A percentile compares a stretch with the other conserved stretches of the same genome.
These are phyloP conservation scores for Aspergillus quadrilineatus DNA, from an alignment of 2,329 filamentous ascomycete genomes.

Conservation along the genomic window DNA sequence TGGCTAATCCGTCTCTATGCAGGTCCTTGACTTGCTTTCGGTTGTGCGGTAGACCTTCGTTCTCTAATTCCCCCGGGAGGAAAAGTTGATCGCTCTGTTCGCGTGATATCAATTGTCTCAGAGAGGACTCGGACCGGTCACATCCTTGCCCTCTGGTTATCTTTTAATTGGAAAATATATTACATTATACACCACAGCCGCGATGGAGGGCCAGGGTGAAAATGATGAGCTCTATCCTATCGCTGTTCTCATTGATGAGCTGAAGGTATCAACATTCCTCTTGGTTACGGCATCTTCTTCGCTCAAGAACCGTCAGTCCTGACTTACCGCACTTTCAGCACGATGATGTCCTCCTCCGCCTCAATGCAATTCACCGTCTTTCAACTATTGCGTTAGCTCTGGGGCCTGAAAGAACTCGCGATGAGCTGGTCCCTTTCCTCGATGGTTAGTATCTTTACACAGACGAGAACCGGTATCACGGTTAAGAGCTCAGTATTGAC, in stretches of 20 bases:
- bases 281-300: conserved; percentile 9
- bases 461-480: conserved; percentile 8
- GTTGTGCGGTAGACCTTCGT: conserved; percentile 21
- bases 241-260: conserved; percentile 95
- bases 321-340: conserved; percentile 60
- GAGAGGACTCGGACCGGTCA: conserved; percentile 33
- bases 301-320: conserved; percentile 20
- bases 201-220: conserved; percentile 87
- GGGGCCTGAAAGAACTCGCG: conserved; percentile 91
- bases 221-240: conserved; percentile 99
- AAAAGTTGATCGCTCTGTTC: conserved; percentile 22
- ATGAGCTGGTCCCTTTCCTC: conserved; percentile 97
- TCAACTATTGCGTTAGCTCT: conserved; percentile 97
- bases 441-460: conserved; percentile 69
- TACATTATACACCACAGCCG: conserved; percentile 41
- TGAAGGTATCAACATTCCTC: conserved; percentile 69
- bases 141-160: conserved; percentile 27
- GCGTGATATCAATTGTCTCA: conserved; percentile 31
- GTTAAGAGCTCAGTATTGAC: conserved; percentile 22
- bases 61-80: conserved; percentile 16
- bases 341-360: conserved; percentile 93
- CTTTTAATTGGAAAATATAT: conserved; percentile 23
- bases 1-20: conserved; percentile 17
- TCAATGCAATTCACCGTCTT: conserved; percentile 97
- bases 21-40: conserved; percentile 17